Conservation (phyloP, 179 eudicot species). For the Vitellaria paradoxa region DNA sequence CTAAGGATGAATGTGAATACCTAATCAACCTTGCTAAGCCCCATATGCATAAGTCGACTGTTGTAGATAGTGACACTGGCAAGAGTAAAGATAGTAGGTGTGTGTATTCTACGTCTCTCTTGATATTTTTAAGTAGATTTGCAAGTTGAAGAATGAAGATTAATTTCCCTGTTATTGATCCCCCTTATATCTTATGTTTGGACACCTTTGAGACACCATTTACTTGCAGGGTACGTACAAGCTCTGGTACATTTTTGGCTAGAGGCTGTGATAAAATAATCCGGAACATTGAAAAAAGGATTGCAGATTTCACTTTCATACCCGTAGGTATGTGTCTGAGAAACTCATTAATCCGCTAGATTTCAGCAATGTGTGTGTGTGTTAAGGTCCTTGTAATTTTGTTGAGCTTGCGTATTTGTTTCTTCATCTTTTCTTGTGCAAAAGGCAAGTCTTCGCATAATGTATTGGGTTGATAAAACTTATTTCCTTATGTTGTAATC, state of each 20-base stretch:
- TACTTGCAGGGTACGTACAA: slow-evolving; percentile 81
- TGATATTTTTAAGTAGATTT: neutral
- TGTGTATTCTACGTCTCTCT: slow-evolving; percentile 12
- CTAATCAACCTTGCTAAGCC: slow-evolving; percentile 82
- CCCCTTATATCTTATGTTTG: neutral
- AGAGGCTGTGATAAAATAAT: slow-evolving; percentile 82
- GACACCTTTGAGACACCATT: slow-evolving; percentile 1
- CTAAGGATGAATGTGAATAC: slow-evolving; percentile 82
- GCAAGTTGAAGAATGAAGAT: neutral
- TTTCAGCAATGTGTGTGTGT: neutral
- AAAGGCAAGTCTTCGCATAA: neutral
- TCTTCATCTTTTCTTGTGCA: neutral
- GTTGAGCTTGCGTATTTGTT: neutral
- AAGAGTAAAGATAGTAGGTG: slow-evolving; percentile 87
- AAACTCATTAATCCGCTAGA: neutral
- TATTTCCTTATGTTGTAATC: neutral
- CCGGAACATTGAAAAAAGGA: slow-evolving; percentile 75
- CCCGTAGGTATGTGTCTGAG: slow-evolving; percentile 66
- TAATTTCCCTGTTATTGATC: neutral
- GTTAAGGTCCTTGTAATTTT: neutral
- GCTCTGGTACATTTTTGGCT: slow-evolving; percentile 84
- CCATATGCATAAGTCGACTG: slow-evolving; percentile 84
- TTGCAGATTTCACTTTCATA: slow-evolving; percentile 87
- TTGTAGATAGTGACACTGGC: slow-evolving; percentile 80
- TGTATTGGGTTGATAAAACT: too few species aligned